Evolutionary conservation across 1,139 yeast genomes (phyloP).

Genomic region (Blastobotrys illinoisensis): DNA sequence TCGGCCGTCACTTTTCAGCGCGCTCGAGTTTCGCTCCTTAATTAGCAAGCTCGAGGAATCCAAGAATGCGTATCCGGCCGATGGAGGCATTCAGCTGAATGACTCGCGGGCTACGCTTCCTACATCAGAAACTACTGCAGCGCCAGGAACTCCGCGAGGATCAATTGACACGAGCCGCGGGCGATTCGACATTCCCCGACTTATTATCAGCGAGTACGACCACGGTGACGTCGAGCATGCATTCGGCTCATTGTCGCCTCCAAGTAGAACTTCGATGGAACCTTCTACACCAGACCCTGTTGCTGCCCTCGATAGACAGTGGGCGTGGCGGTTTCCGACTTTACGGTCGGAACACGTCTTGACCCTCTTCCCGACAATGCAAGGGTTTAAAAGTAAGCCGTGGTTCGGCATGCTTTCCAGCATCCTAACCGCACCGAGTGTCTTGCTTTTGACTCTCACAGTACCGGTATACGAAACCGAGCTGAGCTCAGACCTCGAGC

Average conservation of each 20-base stretch:
- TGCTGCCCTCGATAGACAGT: not conserved
- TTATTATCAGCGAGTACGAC: slow-evolving; percentile 15
- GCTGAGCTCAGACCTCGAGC: slow-evolving; percentile 14
- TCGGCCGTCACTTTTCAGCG: slow-evolving; percentile 42
- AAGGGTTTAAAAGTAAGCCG: slow-evolving; percentile 21
- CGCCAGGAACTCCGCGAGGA: not conserved
- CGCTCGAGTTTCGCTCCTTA: slow-evolving; percentile 37
- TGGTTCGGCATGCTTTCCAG: slow-evolving; percentile 27
- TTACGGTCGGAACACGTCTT: slow-evolving; percentile 8
- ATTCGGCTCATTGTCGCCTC: slow-evolving; percentile 3
- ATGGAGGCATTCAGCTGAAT: not conserved
- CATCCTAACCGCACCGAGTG: slow-evolving; percentile 41
- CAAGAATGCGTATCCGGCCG: slow-evolving; percentile 8
- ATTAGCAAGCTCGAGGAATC: slow-evolving; percentile 20
- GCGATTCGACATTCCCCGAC: slow-evolving; percentile 12
- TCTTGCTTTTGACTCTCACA: slow-evolving; percentile 42
- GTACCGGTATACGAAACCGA: slow-evolving; percentile 43
- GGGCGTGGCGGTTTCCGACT: not conserved
- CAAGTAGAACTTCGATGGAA: slow-evolving; percentile 4
- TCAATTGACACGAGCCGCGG: not conserved
- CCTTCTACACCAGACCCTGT: not conserved
- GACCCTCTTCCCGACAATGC: slow-evolving; percentile 27
- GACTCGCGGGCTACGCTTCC: not conserved
- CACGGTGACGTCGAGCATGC: slow-evolving; percentile 9
- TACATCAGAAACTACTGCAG: not conserved